A percentile compares a stretch with the other conserved stretches of the same genome.
Conservation (phyloP, 2,329 filamentous ascomycete species). For the Coniochaeta sp. region DNA sequence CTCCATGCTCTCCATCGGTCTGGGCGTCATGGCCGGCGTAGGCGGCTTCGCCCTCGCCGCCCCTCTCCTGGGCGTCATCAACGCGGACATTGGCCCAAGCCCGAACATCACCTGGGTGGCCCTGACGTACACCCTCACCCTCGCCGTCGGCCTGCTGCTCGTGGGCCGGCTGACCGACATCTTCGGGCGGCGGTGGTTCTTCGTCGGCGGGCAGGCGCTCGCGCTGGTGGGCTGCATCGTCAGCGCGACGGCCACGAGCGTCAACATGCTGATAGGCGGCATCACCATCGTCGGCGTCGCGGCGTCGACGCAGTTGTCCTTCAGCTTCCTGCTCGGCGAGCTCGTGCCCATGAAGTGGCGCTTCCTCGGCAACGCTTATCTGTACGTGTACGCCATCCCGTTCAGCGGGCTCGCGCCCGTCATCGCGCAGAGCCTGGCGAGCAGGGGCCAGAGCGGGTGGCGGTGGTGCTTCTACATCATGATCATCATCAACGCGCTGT, state of each 20-base stretch:
- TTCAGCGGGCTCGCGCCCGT: conserved; percentile 20
- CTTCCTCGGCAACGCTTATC: conserved; percentile 21
- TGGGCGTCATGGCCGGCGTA: conserved; percentile 18
- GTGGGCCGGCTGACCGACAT: conserved; percentile 20
- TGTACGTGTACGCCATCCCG: conserved; percentile 25
- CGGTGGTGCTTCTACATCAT: conserved; percentile 21
- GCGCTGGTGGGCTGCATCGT: conserved; percentile 29
- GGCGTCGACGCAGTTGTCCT: conserved; percentile 27
- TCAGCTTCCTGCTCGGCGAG: conserved; percentile 27
- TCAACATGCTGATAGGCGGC: conserved; percentile 28
- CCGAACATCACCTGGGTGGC: conserved; percentile 23
- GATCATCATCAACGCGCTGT: conserved; percentile 20
- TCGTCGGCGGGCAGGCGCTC: conserved; percentile 20
- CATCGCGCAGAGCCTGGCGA: conserved; percentile 17
- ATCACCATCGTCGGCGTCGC: conserved; percentile 29
- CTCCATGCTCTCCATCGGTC: conserved; percentile 10
- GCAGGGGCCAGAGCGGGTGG: conserved; percentile 18
- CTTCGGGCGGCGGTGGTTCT: conserved; percentile 21
- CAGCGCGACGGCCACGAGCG: conserved; percentile 25
- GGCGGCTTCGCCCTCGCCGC: too few species aligned
- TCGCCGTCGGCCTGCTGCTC: conserved; percentile 17
- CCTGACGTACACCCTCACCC: conserved; percentile 21
- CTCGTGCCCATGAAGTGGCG: conserved; percentile 30
- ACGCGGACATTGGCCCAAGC: too few species aligned
- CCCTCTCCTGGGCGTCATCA: too few species aligned